Conservation (phyloP, 2,329 filamentous ascomycete species). For the Botryotinia globosa region DNA sequence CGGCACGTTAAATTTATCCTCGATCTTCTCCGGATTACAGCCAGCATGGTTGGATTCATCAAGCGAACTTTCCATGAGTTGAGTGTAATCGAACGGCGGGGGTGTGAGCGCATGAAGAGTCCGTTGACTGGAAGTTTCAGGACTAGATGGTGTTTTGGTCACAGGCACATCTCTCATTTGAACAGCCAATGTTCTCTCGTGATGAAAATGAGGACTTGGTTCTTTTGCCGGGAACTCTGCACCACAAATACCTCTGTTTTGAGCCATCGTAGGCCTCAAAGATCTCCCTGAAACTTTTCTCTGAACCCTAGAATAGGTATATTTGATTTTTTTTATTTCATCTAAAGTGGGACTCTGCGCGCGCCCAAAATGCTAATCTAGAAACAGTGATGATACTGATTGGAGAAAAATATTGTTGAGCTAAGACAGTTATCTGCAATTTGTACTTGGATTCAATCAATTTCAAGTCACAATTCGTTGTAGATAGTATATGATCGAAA, state of each 20-base stretch:
- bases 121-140: background rate
- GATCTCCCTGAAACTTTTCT: background rate
- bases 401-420: background rate
- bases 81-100: background rate
- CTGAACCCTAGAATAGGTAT: background rate
- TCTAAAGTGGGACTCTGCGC: background rate
- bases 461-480: background rate
- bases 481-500: background rate
- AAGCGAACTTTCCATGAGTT: background rate
- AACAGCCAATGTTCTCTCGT: background rate
- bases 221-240: background rate
- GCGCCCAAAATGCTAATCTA: background rate
- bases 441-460: background rate
- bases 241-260: background rate
- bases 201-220: background rate
- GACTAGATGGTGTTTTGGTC: background rate
- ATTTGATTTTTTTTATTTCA: background rate
- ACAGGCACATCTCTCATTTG: background rate
- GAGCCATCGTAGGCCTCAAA: background rate
- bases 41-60: background rate
- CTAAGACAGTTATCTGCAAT: background rate
- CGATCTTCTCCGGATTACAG: background rate
- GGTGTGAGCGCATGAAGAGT: background rate
- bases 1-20: background rate
- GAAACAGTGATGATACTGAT: background rate